A percentile compares a stretch with the other conserved stretches of the same genome.
These are phyloP conservation scores for Thoreauomyces humboldtii DNA, from an alignment of 192 early-diverging fungal genomes.

Conservation along the genomic window DNA sequence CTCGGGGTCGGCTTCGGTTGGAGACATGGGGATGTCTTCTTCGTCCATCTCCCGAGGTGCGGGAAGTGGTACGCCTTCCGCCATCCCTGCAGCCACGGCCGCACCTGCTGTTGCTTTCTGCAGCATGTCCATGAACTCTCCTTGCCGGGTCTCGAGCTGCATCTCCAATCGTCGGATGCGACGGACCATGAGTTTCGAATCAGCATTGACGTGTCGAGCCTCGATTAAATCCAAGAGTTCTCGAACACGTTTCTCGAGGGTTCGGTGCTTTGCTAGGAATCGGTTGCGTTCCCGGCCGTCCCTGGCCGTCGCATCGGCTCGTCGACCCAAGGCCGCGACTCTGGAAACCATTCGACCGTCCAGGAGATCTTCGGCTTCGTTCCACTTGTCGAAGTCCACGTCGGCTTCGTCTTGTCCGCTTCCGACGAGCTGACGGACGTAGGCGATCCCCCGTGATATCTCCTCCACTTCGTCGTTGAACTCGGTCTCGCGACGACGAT, in stretches of 20 bases:
- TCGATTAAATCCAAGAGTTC: constrained; percentile 8
- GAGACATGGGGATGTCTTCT: not conserved
- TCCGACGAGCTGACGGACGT: not conserved
- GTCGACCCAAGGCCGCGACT: not conserved
- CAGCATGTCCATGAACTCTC: constrained; percentile 5
- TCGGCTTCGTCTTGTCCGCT: not conserved
- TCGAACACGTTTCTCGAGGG: not conserved
- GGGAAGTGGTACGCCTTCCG: constrained; percentile 16
- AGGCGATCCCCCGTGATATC: not conserved
- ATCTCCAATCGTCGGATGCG: constrained; percentile 1
- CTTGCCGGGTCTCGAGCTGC: constrained; percentile 3
- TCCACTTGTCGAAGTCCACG: not conserved
- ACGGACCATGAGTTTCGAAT: not conserved
- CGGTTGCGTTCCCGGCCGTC: constrained; percentile 13
- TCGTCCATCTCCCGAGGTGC: not conserved
- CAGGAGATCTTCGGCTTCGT: constrained; percentile 16
- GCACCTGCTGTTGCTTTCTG: constrained; percentile 15
- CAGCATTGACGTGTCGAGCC: not conserved
- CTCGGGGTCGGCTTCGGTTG: constrained; percentile 11
- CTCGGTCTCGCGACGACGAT: constrained; percentile 12
- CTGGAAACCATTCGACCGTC: constrained; percentile 2
- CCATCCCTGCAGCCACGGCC: constrained; percentile 15
- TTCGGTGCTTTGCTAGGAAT: constrained; percentile 7
- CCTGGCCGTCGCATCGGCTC: not conserved
- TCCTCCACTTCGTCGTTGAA: constrained; percentile 23